Evolutionary conservation across 345 rosid species (phyloP).

Genomic region (Moringa oleifera): DNA sequence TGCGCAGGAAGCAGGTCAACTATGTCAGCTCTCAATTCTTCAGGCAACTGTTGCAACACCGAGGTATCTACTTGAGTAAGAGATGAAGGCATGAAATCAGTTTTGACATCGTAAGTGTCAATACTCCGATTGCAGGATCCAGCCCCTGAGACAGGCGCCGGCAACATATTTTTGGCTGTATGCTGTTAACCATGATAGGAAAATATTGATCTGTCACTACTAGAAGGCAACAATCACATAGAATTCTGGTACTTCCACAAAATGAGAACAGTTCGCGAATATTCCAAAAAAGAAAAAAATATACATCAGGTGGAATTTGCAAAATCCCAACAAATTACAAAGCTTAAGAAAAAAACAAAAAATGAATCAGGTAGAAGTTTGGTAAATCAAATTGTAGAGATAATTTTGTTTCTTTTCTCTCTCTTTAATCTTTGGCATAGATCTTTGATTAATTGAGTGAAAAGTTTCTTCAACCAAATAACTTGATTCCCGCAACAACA

Average conservation of each 20-base stretch:
- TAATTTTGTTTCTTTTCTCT: too few relatives aligned
- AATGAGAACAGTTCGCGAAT: too few relatives aligned
- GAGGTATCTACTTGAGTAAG: constrained; percentile 75
- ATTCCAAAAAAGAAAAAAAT: too few relatives aligned
- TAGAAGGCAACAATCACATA: too few relatives aligned
- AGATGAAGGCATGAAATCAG: constrained; percentile 69
- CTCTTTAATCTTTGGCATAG: too few relatives aligned
- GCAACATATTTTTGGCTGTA: constrained; percentile 12
- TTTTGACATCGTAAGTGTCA: constrained; percentile 15
- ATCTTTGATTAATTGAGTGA: not conserved
- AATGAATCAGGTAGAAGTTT: not conserved
- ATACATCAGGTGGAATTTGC: not conserved
- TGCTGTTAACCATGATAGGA: constrained; percentile 17
- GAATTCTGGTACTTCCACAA: too few relatives aligned
- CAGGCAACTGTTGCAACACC: constrained; percentile 80
- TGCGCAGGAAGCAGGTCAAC: constrained; percentile 58
- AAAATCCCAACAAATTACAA: not conserved
- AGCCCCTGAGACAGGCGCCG: constrained; percentile 18
- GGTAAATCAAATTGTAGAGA: too few relatives aligned
- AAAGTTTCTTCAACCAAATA: not conserved
- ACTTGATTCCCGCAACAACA: not conserved
- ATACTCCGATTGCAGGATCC: constrained; percentile 25
- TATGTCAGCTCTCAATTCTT: constrained; percentile 64
- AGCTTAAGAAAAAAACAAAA: not conserved
- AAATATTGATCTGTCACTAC: too few relatives aligned